Base-by-base conservation (phyloP, 352 stramenopile species). In the Phytophthora hibernalis region DNA sequence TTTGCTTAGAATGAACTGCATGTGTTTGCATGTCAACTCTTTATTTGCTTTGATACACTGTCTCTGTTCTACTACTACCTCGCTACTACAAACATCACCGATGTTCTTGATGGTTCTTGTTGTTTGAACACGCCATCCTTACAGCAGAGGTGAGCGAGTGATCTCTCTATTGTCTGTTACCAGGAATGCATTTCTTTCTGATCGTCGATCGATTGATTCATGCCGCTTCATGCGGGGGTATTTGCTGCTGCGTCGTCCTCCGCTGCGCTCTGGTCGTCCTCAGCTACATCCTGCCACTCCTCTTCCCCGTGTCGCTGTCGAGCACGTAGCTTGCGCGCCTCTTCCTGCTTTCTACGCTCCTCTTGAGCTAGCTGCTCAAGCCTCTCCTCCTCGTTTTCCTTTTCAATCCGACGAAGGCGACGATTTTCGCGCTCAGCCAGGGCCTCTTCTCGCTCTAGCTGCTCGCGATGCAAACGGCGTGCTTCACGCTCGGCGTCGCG, bases 341-440 rank as follows among this genome's bases (percentile, higher is more conserved):
- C 75, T 22, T 83, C 74, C 54, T 88, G 77, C 45, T 77, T 73
- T 57, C 75, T 76, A 10, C 79, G 72, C 28, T 81, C 73, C 22
- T 77, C 68, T 59, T 87, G 64, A 0, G 68, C 69, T 54, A 73
- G 56, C 16, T 65, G 47, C 48, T 90, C 85, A 0, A 69, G 54
- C 6, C 61, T 70, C 16, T 88, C 80, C 2, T 90, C 76, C 37
- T 80, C 59, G 26, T 79, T 64, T 60, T 92, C 83, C 52, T 87
- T 87, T 49, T 91, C 85, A 21, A 89, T 47, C 21, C 85, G 82
- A 18, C 83, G 82, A 56, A 80, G 63, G 9, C 83, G 77, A 55
- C 85, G 77, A 45, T 65, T 67, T 56, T 92, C 81, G 3, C 86
- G 79, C 50, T 92, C 83, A 20, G 67, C 75, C 10, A 72, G 56